These are phyloP conservation scores for Yarrowia sp. DNA, from an alignment of 805 yeast species.

Conservation along the genomic window DNA sequence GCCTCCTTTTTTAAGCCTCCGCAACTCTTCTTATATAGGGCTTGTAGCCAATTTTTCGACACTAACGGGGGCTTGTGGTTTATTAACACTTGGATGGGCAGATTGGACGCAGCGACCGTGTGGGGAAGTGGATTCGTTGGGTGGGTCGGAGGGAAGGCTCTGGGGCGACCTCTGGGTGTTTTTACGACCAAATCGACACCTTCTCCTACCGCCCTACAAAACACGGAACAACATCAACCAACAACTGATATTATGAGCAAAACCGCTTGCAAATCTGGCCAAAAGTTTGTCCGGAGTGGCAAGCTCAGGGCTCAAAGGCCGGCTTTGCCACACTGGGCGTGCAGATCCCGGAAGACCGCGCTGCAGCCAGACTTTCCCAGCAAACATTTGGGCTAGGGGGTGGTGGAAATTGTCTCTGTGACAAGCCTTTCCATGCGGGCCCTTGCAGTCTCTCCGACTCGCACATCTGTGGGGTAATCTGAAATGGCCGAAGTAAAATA, in stretches of 20 bases:
- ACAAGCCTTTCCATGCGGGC: constrained; percentile 8
- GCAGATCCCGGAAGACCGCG: constrained; percentile 9
- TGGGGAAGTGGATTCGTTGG: background rate
- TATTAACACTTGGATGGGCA: constrained; percentile 7
- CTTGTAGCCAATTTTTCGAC: constrained; percentile 27
- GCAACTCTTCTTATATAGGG: constrained; percentile 19
- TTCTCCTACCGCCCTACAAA: background rate
- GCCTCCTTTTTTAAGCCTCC: constrained; percentile 11
- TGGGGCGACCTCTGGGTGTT: background rate
- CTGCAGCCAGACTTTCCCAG: background rate
- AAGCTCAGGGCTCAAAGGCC: constrained; percentile 12
- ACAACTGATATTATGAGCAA: constrained; percentile 15
- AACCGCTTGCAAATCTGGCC: background rate
- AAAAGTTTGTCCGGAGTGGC: constrained; percentile 1
- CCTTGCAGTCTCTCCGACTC: constrained; percentile 26
- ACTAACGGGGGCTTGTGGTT: constrained; percentile 31
- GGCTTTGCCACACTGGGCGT: background rate
- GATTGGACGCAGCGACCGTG: constrained; percentile 6
- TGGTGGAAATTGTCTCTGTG: no score
- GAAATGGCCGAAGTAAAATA: background rate
- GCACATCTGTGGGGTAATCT: constrained; percentile 16
- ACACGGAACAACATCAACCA: constrained; percentile 1
- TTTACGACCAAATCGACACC: no score
- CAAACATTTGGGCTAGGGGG: background rate
- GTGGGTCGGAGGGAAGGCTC: background rate